Evolutionary conservation across 2,329 filamentous ascomycete genomes (phyloP).

Genomic region (Xylaria sp.): DNA sequence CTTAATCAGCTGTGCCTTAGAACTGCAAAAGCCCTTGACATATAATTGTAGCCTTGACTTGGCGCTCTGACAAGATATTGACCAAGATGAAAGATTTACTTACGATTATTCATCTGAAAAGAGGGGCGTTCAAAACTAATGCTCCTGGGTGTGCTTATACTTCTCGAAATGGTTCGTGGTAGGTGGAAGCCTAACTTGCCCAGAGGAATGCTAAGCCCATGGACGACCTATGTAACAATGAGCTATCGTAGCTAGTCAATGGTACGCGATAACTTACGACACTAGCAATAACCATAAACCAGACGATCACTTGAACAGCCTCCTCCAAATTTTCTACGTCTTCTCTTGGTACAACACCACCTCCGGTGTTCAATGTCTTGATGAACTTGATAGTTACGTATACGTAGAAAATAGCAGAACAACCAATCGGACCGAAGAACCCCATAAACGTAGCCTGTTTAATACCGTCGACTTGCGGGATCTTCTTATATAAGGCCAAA

Average conservation of each 20-base stretch:
- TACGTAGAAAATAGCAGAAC: conserved; percentile 90
- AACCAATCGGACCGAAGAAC: conserved; percentile 93
- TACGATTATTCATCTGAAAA: conserved; percentile 36
- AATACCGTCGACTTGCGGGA: conserved; percentile 79
- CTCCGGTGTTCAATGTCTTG: conserved; percentile 56
- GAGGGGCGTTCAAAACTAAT: conserved; percentile 34
- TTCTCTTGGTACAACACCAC: conserved; percentile 67
- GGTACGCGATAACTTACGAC: conserved; percentile 66
- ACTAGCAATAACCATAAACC: conserved; percentile 86
- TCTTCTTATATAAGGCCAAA: conserved; percentile 75
- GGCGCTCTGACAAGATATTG: not conserved
- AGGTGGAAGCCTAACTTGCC: conserved; percentile 73
- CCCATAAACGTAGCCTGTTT: conserved; percentile 86
- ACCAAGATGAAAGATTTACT: conserved; percentile 5
- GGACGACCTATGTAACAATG: conserved; percentile 67
- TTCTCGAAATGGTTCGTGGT: conserved; percentile 69
- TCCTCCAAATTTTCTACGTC: conserved; percentile 76
- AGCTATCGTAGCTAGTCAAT: conserved; percentile 14
- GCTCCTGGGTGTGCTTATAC: conserved; percentile 52
- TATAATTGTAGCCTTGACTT: not conserved
- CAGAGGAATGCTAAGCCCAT: conserved; percentile 83
- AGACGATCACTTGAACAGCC: conserved; percentile 76
- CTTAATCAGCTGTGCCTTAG: not conserved
- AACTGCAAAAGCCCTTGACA: not conserved
- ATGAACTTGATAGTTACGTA: conserved; percentile 84